These are phyloP conservation scores for Sisymbrium irio DNA, from an alignment of 345 rosid species.

Conservation along the genomic window DNA sequence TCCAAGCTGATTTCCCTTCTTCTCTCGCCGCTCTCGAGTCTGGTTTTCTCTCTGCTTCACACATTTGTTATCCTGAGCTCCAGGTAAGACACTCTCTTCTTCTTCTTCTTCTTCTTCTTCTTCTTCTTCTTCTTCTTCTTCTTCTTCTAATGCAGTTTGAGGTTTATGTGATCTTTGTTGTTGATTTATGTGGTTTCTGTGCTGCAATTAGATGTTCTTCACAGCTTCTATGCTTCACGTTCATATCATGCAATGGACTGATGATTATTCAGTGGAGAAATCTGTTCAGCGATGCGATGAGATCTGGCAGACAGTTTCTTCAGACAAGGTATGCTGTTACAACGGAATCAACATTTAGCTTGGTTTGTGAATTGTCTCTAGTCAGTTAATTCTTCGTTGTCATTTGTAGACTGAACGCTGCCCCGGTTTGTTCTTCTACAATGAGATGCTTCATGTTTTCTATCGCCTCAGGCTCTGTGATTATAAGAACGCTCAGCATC, in stretches of 20 bases:
- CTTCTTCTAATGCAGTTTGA: too few species aligned
- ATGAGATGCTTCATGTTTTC: conserved; percentile 85
- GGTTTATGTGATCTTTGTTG: not conserved
- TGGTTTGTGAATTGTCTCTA: not conserved
- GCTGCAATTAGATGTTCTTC: conserved; percentile 71
- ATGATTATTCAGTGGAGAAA: conserved; percentile 60
- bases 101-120: not conserved
- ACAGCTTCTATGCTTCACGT: conserved; percentile 81
- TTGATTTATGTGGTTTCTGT: not conserved
- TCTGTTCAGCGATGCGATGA: conserved; percentile 68
- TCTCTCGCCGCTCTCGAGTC: conserved; percentile 68
- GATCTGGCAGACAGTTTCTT: conserved; percentile 67
- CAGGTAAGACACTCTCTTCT: conserved; percentile 53
- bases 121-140: too few species aligned
- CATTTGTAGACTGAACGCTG: conserved; percentile 56
- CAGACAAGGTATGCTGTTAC: conserved; percentile 61
- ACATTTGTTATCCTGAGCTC: conserved; percentile 65
- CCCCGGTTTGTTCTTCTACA: conserved; percentile 84
- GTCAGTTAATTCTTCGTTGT: conserved; percentile 14
- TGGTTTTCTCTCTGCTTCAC: conserved; percentile 60
- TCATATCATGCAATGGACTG: conserved; percentile 90
- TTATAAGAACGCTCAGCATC: conserved; percentile 86
- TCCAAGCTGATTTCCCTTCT: conserved; percentile 72
- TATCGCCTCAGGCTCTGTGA: conserved; percentile 80
- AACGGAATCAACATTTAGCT: not conserved